Percentiles rank a stretch among this genome's conserved stretches.
Conservation (phyloP, 2,329 filamentous ascomycete species). For the Cryphonectria radicalis region DNA sequence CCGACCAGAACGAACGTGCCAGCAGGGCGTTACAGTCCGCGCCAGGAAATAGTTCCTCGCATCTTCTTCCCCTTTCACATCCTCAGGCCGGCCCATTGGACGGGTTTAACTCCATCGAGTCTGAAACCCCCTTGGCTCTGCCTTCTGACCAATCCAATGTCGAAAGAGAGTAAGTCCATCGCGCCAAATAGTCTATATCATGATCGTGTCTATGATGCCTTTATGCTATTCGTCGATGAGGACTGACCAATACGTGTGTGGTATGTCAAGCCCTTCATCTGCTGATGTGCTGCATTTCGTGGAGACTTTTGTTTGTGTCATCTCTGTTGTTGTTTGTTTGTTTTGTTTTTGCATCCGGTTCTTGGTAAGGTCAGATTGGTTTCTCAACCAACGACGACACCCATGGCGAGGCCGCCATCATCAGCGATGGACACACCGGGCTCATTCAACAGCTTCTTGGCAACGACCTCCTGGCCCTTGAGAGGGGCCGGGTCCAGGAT, state of each 20-base stretch:
- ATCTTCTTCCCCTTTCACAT: neutral
- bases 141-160: neutral
- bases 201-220: constrained; percentile 5
- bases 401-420: constrained; percentile 13
- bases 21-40: neutral
- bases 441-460: constrained; percentile 8
- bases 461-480: constrained; percentile 8
- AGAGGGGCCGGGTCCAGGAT: constrained; percentile 15
- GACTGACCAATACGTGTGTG: neutral
- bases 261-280: neutral
- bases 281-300: neutral
- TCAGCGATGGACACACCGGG: neutral
- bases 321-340: neutral
- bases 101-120: neutral
- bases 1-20: neutral
- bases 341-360: too few relatives aligned
- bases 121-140: neutral
- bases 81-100: constrained; percentile 1
- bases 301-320: neutral
- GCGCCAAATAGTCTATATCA: neutral
- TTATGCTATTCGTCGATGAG: neutral
- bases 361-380: neutral
- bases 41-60: neutral
- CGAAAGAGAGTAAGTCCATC: neutral
- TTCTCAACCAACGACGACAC: constrained; percentile 19